A percentile compares a stretch with the other conserved stretches of the same genome.
Evolutionary conservation across 306 rosid genomes (phyloP).

Genomic region (Styphnolobium japonicum): DNA sequence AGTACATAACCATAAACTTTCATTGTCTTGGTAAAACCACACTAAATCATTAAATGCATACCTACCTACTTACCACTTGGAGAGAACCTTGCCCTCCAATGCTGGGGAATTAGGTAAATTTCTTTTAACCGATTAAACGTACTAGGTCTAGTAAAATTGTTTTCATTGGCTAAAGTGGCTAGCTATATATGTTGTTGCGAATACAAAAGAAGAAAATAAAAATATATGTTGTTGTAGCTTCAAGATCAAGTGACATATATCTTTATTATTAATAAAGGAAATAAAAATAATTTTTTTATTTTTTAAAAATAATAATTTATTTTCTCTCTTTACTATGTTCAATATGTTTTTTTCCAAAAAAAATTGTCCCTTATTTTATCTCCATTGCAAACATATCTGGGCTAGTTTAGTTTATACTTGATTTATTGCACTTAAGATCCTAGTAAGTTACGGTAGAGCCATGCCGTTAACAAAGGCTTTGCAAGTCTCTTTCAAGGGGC

Average conservation of each 20-base stretch:
- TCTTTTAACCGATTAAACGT: background rate
- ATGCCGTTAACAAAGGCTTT: background rate
- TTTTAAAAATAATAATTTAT: too few relatives aligned
- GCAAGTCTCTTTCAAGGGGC: slow-evolving; percentile 13
- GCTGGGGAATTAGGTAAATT: background rate
- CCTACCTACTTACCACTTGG: background rate
- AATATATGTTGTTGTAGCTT: too few relatives aligned
- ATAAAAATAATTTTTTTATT: too few relatives aligned
- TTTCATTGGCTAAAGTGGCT: background rate
- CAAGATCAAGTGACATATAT: too few relatives aligned
- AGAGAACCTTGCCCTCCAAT: background rate
- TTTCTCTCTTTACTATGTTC: too few relatives aligned
- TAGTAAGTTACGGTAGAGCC: background rate
- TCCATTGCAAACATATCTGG: too few relatives aligned
- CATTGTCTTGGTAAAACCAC: background rate
- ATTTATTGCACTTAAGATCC: background rate
- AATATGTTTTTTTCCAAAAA: too few relatives aligned
- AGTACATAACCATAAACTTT: background rate
- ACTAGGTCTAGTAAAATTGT: background rate
- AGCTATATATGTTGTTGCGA: background rate
- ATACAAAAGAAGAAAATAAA: background rate
- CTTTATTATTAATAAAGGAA: too few relatives aligned
- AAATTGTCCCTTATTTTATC: too few relatives aligned
- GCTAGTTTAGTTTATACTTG: background rate
- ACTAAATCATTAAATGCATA: background rate